Evolutionary conservation across 805 yeast species (phyloP).

Genomic region (Hanseniaspora clermontiae): DNA sequence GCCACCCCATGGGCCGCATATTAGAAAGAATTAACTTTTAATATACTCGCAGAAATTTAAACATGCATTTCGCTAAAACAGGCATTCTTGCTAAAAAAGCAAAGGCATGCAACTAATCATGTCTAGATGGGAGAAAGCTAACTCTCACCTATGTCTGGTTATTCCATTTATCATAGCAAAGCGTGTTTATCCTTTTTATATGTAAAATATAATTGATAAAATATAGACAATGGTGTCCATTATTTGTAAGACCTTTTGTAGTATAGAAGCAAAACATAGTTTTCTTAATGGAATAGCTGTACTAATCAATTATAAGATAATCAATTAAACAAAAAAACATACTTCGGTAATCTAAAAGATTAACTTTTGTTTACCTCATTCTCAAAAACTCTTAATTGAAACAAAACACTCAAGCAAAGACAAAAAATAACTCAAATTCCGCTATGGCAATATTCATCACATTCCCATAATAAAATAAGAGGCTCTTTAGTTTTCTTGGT

Average conservation of each 20-base stretch:
- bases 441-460: too few species aligned
- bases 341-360: not conserved
- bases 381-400: not conserved
- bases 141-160: conserved; percentile 7
- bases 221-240: not conserved
- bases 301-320: not conserved
- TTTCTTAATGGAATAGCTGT: not conserved
- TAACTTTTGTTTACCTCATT: not conserved
- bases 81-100: not conserved
- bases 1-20: conserved; percentile 11
- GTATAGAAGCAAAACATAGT: conserved; percentile 7
- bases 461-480: too few species aligned
- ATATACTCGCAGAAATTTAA: conserved; percentile 12
- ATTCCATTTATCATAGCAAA: conserved; percentile 11
- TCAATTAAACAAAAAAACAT: not conserved
- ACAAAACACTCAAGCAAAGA: not conserved
- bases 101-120: not conserved
- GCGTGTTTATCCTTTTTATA: conserved; percentile 11
- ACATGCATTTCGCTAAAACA: conserved; percentile 3
- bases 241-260: not conserved
- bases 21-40: not conserved
- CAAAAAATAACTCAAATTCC: not conserved
- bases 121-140: conserved; percentile 9
- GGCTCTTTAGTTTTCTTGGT: too few species aligned
- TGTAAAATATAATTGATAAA: conserved; percentile 1